A percentile compares a stretch with the other conserved stretches of the same genome.
Evolutionary conservation across 768 basidiomycete species (phyloP).

Genomic region (Asterophora parasitica): DNA sequence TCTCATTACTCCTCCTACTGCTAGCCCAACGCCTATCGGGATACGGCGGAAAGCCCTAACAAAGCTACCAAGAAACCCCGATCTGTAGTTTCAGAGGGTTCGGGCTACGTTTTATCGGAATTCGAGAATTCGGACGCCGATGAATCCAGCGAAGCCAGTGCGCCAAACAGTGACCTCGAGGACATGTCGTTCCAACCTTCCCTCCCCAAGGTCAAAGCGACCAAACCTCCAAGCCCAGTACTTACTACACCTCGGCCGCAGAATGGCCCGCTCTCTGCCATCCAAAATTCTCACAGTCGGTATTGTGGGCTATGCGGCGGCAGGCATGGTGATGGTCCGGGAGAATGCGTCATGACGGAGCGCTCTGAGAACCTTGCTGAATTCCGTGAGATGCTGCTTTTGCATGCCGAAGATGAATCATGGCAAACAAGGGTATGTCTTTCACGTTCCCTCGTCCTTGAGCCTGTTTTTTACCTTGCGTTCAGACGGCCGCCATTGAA

Average conservation of each 20-base stretch:
- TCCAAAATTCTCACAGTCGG: constrained; percentile 16
- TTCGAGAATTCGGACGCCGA: constrained; percentile 17
- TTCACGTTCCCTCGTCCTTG: neutral
- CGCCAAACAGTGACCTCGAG: constrained; percentile 14
- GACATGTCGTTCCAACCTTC: constrained; percentile 14
- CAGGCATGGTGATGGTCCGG: constrained; percentile 40
- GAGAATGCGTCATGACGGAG: constrained; percentile 60
- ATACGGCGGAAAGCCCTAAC: constrained; percentile 11
- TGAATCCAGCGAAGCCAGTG: constrained; percentile 13
- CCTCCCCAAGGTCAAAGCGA: constrained; percentile 15
- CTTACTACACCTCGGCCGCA: constrained; percentile 1
- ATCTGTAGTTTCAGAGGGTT: constrained; percentile 25
- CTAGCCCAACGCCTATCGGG: constrained; percentile 28
- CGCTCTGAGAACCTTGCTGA: constrained; percentile 62
- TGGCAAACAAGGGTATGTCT: constrained; percentile 54
- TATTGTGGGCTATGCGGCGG: constrained; percentile 62
- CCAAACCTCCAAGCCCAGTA: constrained; percentile 4
- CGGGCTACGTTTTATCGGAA: constrained; percentile 30
- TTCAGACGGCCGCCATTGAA: constrained; percentile 52
- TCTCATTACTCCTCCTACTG: neutral
- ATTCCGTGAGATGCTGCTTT: constrained; percentile 62
- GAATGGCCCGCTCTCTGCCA: constrained; percentile 12
- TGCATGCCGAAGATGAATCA: constrained; percentile 62
- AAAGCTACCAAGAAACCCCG: constrained; percentile 9
- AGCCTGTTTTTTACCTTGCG: constrained; percentile 8